A percentile compares a stretch with the other conserved stretches of the same genome.
phyloP scores from a whole-genome alignment of 163 green algal species.

The Scenedesmus sp. region DNA sequence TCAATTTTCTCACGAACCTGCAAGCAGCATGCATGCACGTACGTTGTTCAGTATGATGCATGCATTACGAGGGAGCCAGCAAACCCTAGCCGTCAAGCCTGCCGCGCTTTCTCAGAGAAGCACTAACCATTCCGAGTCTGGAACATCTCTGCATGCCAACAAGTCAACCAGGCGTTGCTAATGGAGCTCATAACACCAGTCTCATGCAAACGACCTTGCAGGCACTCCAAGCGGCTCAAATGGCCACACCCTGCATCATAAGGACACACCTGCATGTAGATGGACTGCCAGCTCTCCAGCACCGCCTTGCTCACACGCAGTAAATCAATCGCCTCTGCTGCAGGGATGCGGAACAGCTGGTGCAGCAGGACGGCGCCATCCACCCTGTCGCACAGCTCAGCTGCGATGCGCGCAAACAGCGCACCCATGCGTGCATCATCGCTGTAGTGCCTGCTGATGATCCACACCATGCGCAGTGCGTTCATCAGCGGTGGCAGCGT shows the following conservation, averaged over 20 bases:
- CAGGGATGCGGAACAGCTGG: slow-evolving; percentile 74
- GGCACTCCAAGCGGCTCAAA: too few relatives aligned
- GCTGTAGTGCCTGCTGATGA: slow-evolving; percentile 92
- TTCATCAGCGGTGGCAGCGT: slow-evolving; percentile 92
- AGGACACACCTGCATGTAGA: slow-evolving; percentile 81
- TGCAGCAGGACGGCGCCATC: slow-evolving; percentile 75
- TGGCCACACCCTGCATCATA: not conserved
- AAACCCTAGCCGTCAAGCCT: too few relatives aligned
- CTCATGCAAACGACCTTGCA: too few relatives aligned
- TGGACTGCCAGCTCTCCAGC: slow-evolving; percentile 82
- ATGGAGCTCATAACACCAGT: too few relatives aligned
- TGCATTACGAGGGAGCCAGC: not conserved
- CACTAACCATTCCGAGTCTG: too few relatives aligned
- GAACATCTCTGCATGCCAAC: too few relatives aligned
- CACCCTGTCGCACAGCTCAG: slow-evolving; percentile 81
- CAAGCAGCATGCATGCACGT: not conserved
- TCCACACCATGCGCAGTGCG: slow-evolving; percentile 95
- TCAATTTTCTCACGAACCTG: slow-evolving; percentile 92
- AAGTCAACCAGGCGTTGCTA: too few relatives aligned
- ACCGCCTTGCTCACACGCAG: slow-evolving; percentile 74
- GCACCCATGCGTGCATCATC: slow-evolving; percentile 92
- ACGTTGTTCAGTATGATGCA: too few relatives aligned
- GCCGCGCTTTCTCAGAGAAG: too few relatives aligned
- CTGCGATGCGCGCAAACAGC: slow-evolving; percentile 89
- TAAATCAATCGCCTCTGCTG: slow-evolving; percentile 68